Percentiles rank a stretch among this genome's conserved stretches.
Evolutionary conservation across 306 rosid species (phyloP).

Genomic region (Argentina anserina): DNA sequence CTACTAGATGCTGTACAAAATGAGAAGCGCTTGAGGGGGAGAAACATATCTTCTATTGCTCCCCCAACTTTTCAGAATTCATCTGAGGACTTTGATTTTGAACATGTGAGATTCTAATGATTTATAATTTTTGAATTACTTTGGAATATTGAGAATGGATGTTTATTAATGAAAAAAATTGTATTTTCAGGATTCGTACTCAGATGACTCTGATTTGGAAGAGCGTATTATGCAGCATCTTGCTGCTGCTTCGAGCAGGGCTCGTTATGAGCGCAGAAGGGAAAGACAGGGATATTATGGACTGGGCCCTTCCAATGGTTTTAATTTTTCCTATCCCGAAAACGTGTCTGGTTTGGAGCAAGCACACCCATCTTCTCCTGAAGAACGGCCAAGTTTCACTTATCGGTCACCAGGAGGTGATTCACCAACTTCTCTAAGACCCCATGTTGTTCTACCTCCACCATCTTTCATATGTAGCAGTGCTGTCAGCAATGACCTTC

Average conservation of each 20-base stretch:
- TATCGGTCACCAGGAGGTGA: slow-evolving; percentile 25
- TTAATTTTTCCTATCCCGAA: slow-evolving; percentile 34
- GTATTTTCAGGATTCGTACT: slow-evolving; percentile 57
- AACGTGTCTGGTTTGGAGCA: slow-evolving; percentile 33
- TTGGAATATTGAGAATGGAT: slow-evolving; percentile 13
- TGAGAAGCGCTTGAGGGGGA: slow-evolving; percentile 50
- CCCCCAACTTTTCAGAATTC: slow-evolving; percentile 28
- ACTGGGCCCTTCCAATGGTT: slow-evolving; percentile 49
- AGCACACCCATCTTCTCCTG: slow-evolving; percentile 30
- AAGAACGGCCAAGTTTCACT: slow-evolving; percentile 14
- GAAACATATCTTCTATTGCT: slow-evolving; percentile 37
- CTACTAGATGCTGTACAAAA: slow-evolving; percentile 66
- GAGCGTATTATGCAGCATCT: slow-evolving; percentile 73
- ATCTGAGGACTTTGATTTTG: slow-evolving; percentile 33
- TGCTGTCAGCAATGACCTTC: slow-evolving; percentile 28
- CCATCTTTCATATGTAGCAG: slow-evolving; percentile 28
- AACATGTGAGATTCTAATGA: slow-evolving; percentile 40
- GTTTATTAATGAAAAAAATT: slow-evolving; percentile 1
- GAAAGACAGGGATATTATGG: slow-evolving; percentile 58
- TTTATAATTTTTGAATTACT: neutral
- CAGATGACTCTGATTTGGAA: slow-evolving; percentile 69
- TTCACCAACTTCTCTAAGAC: slow-evolving; percentile 38
- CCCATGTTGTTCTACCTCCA: slow-evolving; percentile 33
- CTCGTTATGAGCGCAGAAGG: slow-evolving; percentile 47
- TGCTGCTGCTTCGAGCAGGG: slow-evolving; percentile 59